Conservation (phyloP, 768 basidiomycete genomes). For the Amanita exitialis region DNA sequence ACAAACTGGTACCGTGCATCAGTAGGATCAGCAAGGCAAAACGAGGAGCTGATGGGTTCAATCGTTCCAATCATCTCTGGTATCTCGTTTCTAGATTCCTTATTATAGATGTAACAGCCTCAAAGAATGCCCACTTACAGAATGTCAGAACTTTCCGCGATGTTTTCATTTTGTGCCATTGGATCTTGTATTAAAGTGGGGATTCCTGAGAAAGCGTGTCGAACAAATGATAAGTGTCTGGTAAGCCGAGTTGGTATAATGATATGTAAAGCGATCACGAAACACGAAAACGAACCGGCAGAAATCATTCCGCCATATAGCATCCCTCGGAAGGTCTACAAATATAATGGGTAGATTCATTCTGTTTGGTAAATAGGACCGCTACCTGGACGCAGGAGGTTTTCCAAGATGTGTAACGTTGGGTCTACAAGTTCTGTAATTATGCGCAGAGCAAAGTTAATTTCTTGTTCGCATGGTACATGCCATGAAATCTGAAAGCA, state of each 20-base stretch:
- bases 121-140: conserved; percentile 32
- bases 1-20: conserved; percentile 64
- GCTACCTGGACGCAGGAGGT: conserved; percentile 41
- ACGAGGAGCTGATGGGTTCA: conserved; percentile 52
- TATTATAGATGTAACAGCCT: background rate
- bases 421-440: conserved; percentile 62
- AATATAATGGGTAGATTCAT: conserved; percentile 4
- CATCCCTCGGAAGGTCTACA: conserved; percentile 35
- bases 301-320: conserved; percentile 77
- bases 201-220: conserved; percentile 66
- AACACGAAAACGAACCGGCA: conserved; percentile 43
- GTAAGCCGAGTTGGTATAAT: background rate
- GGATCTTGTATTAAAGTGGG: conserved; percentile 53
- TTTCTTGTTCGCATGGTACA: conserved; percentile 57
- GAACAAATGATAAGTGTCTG: conserved; percentile 63
- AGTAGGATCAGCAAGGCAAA: conserved; percentile 51
- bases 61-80: conserved; percentile 69
- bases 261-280: background rate
- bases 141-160: conserved; percentile 50
- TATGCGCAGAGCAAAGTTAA: conserved; percentile 63
- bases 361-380: conserved; percentile 9
- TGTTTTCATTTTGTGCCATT: conserved; percentile 32
- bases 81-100: conserved; percentile 48
- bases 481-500: conserved; percentile 62
- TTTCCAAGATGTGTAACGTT: conserved; percentile 43